A percentile compares a stretch with the other conserved stretches of the same genome.
phyloP scores from a whole-genome alignment of 441 rosid species.

The Erodium texanum region DNA sequence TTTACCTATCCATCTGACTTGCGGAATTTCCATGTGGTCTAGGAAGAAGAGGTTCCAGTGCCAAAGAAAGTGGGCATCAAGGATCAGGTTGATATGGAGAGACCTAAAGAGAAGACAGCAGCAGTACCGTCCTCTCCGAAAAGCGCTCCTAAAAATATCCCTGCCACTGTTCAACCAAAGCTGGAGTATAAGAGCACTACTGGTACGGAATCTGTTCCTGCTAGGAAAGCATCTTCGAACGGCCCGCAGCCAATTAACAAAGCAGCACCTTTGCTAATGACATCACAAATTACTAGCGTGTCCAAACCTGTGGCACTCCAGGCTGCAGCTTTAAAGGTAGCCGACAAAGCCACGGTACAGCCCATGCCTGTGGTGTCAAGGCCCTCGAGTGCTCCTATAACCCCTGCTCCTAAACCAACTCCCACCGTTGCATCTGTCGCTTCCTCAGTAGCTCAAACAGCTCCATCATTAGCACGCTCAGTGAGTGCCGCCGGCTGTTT shows the following conservation, averaged over 20 bases:
- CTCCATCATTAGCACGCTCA: constrained; percentile 61
- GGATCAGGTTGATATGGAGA: constrained; percentile 46
- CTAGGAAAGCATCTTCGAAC: constrained; percentile 35
- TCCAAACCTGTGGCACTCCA: constrained; percentile 45
- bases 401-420: constrained; percentile 46
- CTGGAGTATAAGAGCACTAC: constrained; percentile 35
- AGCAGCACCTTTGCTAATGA: constrained; percentile 22
- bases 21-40: background rate
- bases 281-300: constrained; percentile 25
- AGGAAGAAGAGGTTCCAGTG: constrained; percentile 28
- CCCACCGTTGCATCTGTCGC: constrained; percentile 23
- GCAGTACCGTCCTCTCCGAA: constrained; percentile 37
- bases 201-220: constrained; percentile 25
- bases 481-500: constrained; percentile 79
- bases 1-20: background rate
- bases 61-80: constrained; percentile 33
- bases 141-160: constrained; percentile 26
- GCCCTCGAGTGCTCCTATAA: constrained; percentile 84
- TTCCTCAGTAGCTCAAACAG: constrained; percentile 45
- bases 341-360: constrained; percentile 34
- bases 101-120: constrained; percentile 45
- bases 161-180: constrained; percentile 33
- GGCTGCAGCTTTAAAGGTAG: constrained; percentile 29
- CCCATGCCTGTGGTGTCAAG: constrained; percentile 55
- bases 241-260: constrained; percentile 39